Conservation (phyloP, 176 grass and related monocot species). For the bread wheat (Triticum aestivum) region IWGSC_CS_RefSeq_v2.1 NC_057798.1:146916315-146916814, state of each 20-base stretch:
- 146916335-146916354: constrained; percentile 31
- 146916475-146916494: constrained; percentile 68
- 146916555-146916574: constrained; percentile 17
- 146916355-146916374: background rate
- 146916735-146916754: background rate
- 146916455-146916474: constrained; percentile 62
- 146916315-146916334: constrained; percentile 57
- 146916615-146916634: constrained; percentile 61
- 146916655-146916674: constrained; percentile 42
- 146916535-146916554: constrained; percentile 86
- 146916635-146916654: constrained; percentile 56
- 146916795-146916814: constrained; percentile 33
- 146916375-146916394: constrained; percentile 19
- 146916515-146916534: constrained; percentile 38
- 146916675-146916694: constrained; percentile 11
- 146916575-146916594: constrained; percentile 22
- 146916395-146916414: constrained; percentile 19
- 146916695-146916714: constrained; percentile 13
- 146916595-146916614: constrained; percentile 14
- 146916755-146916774: constrained; percentile 20
- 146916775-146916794: constrained; percentile 12
- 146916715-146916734: constrained; percentile 7
- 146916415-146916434: constrained; percentile 20
- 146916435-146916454: constrained; percentile 47
- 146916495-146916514: constrained; percentile 68